Base-by-base conservation (phyloP, 495 filamentous ascomycete genomes). In the Hyaloscypha hepaticicola region DNA sequence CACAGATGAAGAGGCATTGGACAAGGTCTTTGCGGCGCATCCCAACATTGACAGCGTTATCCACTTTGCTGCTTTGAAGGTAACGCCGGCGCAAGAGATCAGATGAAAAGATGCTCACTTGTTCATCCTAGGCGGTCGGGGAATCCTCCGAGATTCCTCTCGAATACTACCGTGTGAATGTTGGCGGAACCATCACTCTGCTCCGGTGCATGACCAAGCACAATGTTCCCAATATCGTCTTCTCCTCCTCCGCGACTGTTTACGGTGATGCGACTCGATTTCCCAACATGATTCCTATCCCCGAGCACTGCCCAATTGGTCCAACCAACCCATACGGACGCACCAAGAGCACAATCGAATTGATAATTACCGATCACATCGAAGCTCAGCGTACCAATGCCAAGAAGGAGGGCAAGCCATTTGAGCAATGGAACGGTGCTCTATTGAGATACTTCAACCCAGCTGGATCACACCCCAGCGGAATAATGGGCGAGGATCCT, bases 401-500 rank as follows among this genome's bases (percentile, higher is more conserved):
- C 67, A 85, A 85, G 79, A 95, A 93, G 81, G 87, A 83, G 45
- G 90, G 90, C 29, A 89, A 95, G 73, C 77, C 80, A 24, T 87
- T 82, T 51, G 84, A 91, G 69, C 84, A 91, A 72, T 98, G 91
- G 92, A 98, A 97, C 79, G 95, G 83, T 49, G 95, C 95, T 49
- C 80, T 97, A 66, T 84, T 99, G 55, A 87, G 95, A 62, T 99
- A 99, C 80, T 99, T 99, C 83, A 99, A 99, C 83, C 95, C 95
- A 33, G 91, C 90, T 60, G 95, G 95, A 73, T 88, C 92, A 33
- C 95, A 99, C 77, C 95, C 95, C 53, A 94, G 86, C 73, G 95
- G 95, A 65, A 87, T 99, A 77, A 99, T 99, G 96, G 95, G 95
- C 60, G 95, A 99, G 78, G 93, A 99, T 77, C 95, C 95, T 34